Base-by-base conservation (phyloP, 768 basidiomycete species). In the Peribolospora baueri region DNA sequence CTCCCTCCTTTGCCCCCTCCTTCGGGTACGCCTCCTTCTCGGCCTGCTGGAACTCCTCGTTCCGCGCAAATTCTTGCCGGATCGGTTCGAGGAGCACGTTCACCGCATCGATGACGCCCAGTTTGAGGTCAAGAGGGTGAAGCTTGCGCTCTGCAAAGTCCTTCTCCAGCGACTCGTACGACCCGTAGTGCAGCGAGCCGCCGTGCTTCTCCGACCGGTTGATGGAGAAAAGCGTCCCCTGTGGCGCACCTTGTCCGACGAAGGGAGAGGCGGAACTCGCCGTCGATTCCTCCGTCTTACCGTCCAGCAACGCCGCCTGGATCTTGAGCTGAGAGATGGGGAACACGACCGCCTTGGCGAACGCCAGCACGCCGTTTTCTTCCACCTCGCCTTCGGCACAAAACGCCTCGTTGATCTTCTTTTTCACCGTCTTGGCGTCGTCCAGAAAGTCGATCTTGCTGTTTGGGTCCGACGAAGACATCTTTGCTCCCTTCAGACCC, bases 391-490 rank as follows among this genome's bases (percentile, higher is more conserved):
- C 90, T 62, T 90, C 86, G 62, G 91, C 87, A 67, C 90, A 97
- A 66, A 91, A 87, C 1, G 93, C 90, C 36, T 73, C 72, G 68
- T 83, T 86, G 68, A 97, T 77, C 72, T 95, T 97, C 68, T 78
- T 80, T 63, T 81, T 80, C 51, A 95, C 76, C 46, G 72, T 75
- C 39, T 84, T 82, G 0, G 88, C 79, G 3, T 78, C 66, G 67
- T 97, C 91, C 58, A 98, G 78, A 68, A 97, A 85, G 70, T 98
- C 93, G 66, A 97, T 91, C 69, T 98, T 98, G 59, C 84, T 88
- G 66, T 93, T 85, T 40, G 87, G 87, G 62, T 97, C 91, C 1
- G 91, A 97, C 1, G 88, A 81, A 11, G 88, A 93, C 93, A 98
- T 97, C 66, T 98, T 98, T 87, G 87, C 84, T 41, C 90, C 90